Base-by-base conservation (phyloP, 2,329 filamentous ascomycete genomes). In the Huntiella bhutanensis region DNA sequence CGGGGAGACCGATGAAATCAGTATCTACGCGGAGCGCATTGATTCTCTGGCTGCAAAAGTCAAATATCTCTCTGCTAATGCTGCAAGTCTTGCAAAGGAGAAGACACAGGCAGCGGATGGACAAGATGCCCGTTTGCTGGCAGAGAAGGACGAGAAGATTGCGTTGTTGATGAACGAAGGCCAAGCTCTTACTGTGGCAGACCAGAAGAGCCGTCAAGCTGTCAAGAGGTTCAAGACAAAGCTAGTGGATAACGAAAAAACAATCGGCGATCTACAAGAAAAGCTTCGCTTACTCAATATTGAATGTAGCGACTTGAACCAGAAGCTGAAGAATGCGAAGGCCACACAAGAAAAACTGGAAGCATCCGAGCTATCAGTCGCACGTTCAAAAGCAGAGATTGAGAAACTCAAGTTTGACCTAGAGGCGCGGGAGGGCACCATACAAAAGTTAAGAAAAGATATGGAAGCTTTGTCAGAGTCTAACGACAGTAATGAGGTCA, bases 21-120 rank as follows among this genome's bases (percentile, higher is more conserved):
- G 43, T 4, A 41, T 35, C 17, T 84, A 94, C 52, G 71, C 88
- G 5, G 91, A 98, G 61, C 77, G 82, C 33, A 91, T 95, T 47
- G 91, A 98, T 64, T 82, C 87, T 3, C 64, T 98, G 1, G 84
- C 96, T 59, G 77, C 85, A 5, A 96, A 98, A 58, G 65, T 98
- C 22, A 80, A 87, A 53, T 95, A 92, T 56, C 66, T 98, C 10
- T 79, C 87, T 2, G 80, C 80, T 51, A 82, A 87, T 56, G 79
- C 82, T 10, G 75, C 81, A 0, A 80, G 87, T 32, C 69, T 79
- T 0, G 84, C 91, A 1, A 80, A 78, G 56, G 74, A 76, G 53
- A 71, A 77, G 5, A 77, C 75, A 2, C 64, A 69, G 17, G 75
- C 80, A 1, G 64, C 72, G 2, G 58, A 73, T 0, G 80, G 80